Percentiles rank a stretch among this genome's conserved stretches.
Evolutionary conservation across 2,329 filamentous ascomycete species (phyloP).

Genomic region (Neonectria hederae): DNA sequence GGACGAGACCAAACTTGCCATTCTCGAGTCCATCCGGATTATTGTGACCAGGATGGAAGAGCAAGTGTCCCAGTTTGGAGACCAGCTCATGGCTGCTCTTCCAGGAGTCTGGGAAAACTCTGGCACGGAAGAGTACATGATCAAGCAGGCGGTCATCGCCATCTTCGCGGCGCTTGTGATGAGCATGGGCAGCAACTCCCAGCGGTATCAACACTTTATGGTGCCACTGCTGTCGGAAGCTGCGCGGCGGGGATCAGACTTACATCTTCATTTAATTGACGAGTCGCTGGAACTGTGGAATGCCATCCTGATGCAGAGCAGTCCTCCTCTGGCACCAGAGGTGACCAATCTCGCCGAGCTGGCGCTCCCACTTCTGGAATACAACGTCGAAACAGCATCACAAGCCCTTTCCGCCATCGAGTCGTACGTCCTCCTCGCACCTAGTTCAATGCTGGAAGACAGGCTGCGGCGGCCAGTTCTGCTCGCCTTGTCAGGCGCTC

Average conservation of each 20-base stretch:
- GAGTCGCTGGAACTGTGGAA: conserved; percentile 92
- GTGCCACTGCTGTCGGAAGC: conserved; percentile 85
- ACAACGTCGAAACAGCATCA: conserved; percentile 70
- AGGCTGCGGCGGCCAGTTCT: conserved; percentile 61
- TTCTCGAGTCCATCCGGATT: conserved; percentile 86
- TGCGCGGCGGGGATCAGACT: conserved; percentile 77
- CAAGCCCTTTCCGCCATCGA: conserved; percentile 72
- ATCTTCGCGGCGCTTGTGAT: conserved; percentile 87
- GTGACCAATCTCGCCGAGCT: conserved; percentile 71
- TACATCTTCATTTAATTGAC: conserved; percentile 85
- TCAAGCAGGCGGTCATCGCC: conserved; percentile 92
- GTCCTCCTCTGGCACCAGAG: conserved; percentile 67
- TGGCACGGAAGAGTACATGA: conserved; percentile 82
- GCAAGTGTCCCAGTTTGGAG: conserved; percentile 73
- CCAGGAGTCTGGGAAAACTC: conserved; percentile 87
- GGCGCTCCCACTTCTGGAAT: conserved; percentile 72
- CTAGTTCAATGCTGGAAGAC: conserved; percentile 71
- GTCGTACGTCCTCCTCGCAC: conserved; percentile 75
- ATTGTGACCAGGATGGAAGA: conserved; percentile 85
- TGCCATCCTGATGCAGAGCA: conserved; percentile 74
- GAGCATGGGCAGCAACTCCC: conserved; percentile 81
- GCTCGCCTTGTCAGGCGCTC: conserved; percentile 59
- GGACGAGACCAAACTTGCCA: conserved; percentile 88
- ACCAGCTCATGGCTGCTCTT: conserved; percentile 82
- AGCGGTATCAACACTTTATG: conserved; percentile 81